phyloP scores from a whole-genome alignment of 2,329 filamentous ascomycete genomes.

The Colletotrichum costaricense region DNA sequence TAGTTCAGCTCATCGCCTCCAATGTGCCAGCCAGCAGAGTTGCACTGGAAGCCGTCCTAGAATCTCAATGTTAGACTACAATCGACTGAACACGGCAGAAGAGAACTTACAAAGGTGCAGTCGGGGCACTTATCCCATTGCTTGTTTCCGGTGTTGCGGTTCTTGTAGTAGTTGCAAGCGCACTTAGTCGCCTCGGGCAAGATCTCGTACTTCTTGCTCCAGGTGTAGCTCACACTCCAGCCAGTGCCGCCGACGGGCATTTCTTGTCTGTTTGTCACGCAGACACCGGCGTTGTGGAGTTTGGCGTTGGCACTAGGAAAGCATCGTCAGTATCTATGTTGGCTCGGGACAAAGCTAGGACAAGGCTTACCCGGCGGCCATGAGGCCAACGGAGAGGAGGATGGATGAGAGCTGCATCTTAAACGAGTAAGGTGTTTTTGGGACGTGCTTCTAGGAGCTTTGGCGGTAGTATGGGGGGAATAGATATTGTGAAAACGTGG shows the following conservation, averaged over 20 bases:
- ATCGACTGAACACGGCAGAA: fast-evolving
- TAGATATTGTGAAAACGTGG: neutral
- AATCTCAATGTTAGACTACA: fast-evolving
- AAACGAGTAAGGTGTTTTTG: neutral
- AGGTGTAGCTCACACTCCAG: conserved; percentile 23
- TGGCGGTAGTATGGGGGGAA: neutral
- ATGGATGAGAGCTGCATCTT: neutral
- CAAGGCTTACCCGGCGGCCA: conserved; percentile 7
- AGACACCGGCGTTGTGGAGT: conserved; percentile 8
- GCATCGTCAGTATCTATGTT: neutral
- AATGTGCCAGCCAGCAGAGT: conserved; percentile 30
- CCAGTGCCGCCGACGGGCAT: conserved; percentile 20
- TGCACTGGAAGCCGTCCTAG: conserved; percentile 24
- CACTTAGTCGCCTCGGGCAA: conserved; percentile 30
- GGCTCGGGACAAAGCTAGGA: neutral
- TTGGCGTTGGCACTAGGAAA: neutral
- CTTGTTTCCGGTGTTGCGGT: conserved; percentile 36
- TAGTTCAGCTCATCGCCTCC: conserved; percentile 36
- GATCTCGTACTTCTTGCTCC: conserved; percentile 32
- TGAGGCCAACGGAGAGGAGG: neutral
- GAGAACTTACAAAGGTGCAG: conserved; percentile 23
- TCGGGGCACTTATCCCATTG: conserved; percentile 38
- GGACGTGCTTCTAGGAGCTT: neutral
- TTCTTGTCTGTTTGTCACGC: neutral
- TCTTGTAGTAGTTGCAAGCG: conserved; percentile 34